Percentiles rank a stretch among this genome's conserved stretches.
Evolutionary conservation across 1,284 basidiomycete species (phyloP).

Genomic region (Papiliotrema nemorosa): DNA sequence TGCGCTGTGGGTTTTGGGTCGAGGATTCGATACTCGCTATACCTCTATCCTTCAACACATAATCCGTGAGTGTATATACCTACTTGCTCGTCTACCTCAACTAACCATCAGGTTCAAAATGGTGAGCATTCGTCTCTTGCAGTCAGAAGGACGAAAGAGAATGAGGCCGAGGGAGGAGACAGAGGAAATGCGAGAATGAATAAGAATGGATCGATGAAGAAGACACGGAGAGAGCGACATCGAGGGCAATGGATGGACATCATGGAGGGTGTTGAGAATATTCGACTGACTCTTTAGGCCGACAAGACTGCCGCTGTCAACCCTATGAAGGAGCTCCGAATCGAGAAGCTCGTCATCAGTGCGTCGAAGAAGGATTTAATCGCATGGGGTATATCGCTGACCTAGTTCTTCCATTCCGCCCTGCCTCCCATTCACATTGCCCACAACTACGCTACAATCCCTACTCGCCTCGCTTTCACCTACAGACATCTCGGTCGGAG

Average conservation of each 20-base stretch:
- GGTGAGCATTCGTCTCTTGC: not conserved
- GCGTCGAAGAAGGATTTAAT: conserved; percentile 38
- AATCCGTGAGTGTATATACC: too few species aligned
- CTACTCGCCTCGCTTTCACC: not conserved
- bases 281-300: conserved; percentile 60
- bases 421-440: not conserved
- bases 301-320: conserved; percentile 87
- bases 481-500: conserved; percentile 97
- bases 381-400: conserved; percentile 6
- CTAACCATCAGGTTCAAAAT: too few species aligned
- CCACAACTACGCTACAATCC: not conserved
- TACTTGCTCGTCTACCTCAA: too few species aligned
- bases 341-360: conserved; percentile 99
- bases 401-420: not conserved
- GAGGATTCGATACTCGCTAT: too few species aligned
- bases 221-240: not conserved
- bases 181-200: not conserved
- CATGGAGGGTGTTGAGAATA: not conserved
- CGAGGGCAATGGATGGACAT: not conserved
- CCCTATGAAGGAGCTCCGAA: conserved; percentile 92
- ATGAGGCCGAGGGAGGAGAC: not conserved
- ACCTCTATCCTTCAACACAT: too few species aligned
- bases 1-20: too few species aligned
- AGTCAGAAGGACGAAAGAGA: not conserved
- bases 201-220: not conserved